A percentile compares a stretch with the other conserved stretches of the same genome.
phyloP scores from a whole-genome alignment of 2,329 filamentous ascomycete species.

The Ophiostoma himal-ulmi region DNA sequence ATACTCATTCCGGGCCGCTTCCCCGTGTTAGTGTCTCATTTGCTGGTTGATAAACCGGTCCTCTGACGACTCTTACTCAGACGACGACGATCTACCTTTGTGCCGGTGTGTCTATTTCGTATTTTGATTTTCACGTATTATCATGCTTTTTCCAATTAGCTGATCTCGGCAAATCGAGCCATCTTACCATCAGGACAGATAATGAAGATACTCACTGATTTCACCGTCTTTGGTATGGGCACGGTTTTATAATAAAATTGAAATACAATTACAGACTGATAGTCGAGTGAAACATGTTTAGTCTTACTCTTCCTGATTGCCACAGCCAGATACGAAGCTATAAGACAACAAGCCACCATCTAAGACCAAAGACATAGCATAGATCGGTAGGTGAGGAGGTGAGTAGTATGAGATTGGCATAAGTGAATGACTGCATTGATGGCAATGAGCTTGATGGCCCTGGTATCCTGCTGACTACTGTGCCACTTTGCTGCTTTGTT shows the following conservation, averaged over 20 bases:
- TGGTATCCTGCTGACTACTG: neutral
- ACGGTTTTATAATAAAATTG: neutral
- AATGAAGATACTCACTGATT: neutral
- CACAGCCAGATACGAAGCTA: neutral
- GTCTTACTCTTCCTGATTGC: neutral
- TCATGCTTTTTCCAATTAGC: neutral
- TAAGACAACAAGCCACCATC: neutral
- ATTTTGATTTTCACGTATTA: neutral
- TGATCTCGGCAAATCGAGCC: neutral
- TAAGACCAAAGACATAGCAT: neutral
- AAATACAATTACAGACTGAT: neutral
- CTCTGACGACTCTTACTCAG: constrained; percentile 1
- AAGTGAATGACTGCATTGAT: neutral
- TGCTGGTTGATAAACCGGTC: neutral
- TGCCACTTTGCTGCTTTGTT: neutral
- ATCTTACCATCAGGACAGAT: neutral
- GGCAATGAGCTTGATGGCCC: too few species aligned
- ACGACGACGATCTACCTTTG: neutral
- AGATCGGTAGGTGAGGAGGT: neutral
- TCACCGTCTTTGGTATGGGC: neutral
- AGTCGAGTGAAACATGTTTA: neutral
- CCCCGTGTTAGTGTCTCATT: neutral
- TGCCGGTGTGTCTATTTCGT: neutral
- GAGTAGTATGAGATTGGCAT: neutral
- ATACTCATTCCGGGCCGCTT: constrained; percentile 7